Base-by-base conservation (phyloP, 1,284 basidiomycete genomes). In the Ceratorhiza oryzae-sativae region DNA sequence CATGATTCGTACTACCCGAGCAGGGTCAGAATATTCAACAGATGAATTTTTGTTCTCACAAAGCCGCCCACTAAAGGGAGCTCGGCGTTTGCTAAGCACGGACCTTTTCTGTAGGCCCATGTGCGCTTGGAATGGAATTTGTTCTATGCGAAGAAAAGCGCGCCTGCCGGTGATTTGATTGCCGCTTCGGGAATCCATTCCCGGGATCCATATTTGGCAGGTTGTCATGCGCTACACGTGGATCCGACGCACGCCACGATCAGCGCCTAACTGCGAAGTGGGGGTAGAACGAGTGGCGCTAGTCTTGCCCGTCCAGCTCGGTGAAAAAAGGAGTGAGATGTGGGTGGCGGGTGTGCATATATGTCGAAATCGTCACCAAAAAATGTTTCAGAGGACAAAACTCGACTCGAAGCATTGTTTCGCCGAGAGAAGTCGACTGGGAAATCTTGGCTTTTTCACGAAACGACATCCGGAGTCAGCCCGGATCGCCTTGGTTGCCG, bases 131-230 rank as follows among this genome's bases (percentile, higher is more conserved):
- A 51, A 51, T 51, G 51, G 51, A 55, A 55, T 55, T 55, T 55
- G 27, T 55, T 30, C 51, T 30, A 25, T 9, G 12, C 30, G 27
- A n/a, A n/a, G n/a, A 55, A 55, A 27, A 59, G 56, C 34, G 60
- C 27, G 60, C 27, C 23, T n/a, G n/a, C n/a, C n/a, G 10, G 60
- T 13, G 27, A 62, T 62, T 53, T 65, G 62, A 65, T 65, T 65
- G 62, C 62, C 62, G 62, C 32, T 65, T 65, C 62, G 62, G 62
- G 48, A 23, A 49, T 12, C 41, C 41, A 42, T 42, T 60, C 5
- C 13, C 27, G 48, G 18, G 9, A 20, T 27, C 62, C 62, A 46
- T 20, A 65, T 49, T 65, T 18, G 62, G 46, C 62, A 49, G 12
- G 13, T 30, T 65, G 45, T 62, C 60, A 62, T 45, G 20, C 45